Evolutionary conservation across 129 eudicot species (phyloP).

Genomic region (Apium graveolens): DNA sequence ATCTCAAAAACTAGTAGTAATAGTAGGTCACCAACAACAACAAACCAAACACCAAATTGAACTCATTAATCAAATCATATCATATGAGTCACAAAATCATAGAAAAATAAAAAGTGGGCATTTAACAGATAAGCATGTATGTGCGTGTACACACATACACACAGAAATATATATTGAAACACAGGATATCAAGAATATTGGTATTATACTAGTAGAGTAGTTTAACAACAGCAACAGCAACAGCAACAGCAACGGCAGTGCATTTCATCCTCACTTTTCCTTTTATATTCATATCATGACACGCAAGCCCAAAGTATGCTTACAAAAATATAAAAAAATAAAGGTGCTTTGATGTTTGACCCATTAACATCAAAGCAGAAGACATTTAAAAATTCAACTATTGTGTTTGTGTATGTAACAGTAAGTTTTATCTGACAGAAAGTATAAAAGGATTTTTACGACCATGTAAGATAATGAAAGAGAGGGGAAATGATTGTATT

Average conservation of each 20-base stretch:
- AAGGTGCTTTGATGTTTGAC: background rate
- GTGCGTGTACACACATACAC: background rate
- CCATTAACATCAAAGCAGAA: constrained; percentile 2
- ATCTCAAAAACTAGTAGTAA: background rate
- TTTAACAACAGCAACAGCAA: constrained; percentile 10
- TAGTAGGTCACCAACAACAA: constrained; percentile 12
- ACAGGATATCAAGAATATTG: background rate
- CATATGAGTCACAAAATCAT: constrained; percentile 6
- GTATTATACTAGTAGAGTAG: background rate
- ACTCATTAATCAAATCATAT: background rate
- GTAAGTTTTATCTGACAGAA: too few species aligned
- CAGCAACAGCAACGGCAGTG: constrained; percentile 15
- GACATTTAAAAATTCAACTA: background rate
- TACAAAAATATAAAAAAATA: background rate
- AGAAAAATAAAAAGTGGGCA: background rate
- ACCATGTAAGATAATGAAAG: background rate
- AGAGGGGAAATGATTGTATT: background rate
- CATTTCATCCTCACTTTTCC: background rate
- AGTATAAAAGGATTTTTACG: background rate
- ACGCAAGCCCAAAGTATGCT: background rate
- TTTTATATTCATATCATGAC: constrained; percentile 5
- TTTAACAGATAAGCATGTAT: constrained; percentile 1
- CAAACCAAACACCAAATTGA: background rate
- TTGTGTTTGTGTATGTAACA: background rate
- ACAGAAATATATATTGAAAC: background rate